Evolutionary conservation across 2,329 filamentous ascomycete genomes (phyloP).

Genomic region (Diaporthe amygdali): DNA sequence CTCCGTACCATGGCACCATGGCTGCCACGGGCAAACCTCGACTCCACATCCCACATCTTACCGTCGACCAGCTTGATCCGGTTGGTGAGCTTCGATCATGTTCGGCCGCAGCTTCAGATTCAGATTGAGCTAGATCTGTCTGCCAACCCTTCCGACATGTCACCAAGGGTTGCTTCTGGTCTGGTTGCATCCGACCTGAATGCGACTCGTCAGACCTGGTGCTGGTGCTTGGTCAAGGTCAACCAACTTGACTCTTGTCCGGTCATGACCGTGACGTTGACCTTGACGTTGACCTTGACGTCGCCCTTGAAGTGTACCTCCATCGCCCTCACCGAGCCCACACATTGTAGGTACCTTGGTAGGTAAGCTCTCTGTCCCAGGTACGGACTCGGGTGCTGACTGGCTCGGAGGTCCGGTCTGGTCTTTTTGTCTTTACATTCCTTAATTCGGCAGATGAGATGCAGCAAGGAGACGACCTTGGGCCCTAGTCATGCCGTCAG

Average conservation of each 20-base stretch:
- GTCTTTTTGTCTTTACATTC: not conserved
- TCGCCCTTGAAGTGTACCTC: not conserved
- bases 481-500: not conserved
- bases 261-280: too few species aligned
- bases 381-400: not conserved
- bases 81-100: conserved; percentile 7
- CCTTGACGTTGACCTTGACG: not conserved
- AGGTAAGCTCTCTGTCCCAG: too few species aligned
- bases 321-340: not conserved
- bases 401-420: conserved; percentile 13
- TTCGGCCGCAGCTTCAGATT: not conserved
- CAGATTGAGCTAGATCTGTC: not conserved
- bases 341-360: not conserved
- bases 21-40: conserved; percentile 14
- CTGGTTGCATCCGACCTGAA: too few species aligned
- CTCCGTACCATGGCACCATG: too few species aligned
- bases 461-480: not conserved
- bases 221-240: too few species aligned
- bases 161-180: too few species aligned
- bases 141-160: not conserved
- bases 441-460: conserved; percentile 10
- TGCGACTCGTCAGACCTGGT: too few species aligned
- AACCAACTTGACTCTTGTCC: too few species aligned
- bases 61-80: not conserved
- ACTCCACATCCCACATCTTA: too few species aligned